A percentile compares a stretch with the other conserved stretches of the same genome.
Conservation (phyloP, 1,284 basidiomycete genomes). For the Papiliotrema nemorosa region DNA sequence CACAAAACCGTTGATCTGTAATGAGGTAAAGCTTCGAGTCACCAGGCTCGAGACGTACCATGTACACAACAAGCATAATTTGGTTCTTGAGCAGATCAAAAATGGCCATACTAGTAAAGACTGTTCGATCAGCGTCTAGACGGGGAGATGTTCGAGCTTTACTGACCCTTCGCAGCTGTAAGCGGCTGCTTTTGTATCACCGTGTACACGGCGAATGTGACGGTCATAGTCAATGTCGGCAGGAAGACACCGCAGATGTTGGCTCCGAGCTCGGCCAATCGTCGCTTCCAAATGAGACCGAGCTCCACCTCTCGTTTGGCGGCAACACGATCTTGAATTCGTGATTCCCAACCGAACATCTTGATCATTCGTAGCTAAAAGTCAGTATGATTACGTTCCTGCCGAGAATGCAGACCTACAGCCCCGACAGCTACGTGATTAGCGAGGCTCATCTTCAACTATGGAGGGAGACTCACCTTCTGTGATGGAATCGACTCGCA, state of each 20-base stretch:
- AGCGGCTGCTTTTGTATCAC: constrained; percentile 52
- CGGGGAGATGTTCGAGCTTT: background rate
- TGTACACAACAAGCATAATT: constrained; percentile 40
- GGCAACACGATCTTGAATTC: constrained; percentile 55
- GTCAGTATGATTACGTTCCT: constrained; percentile 2
- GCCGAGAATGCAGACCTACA: no score
- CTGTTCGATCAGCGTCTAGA: constrained; percentile 8
- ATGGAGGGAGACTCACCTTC: constrained; percentile 45
- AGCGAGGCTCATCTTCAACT: background rate
- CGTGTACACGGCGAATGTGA: constrained; percentile 63
- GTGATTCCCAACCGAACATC: constrained; percentile 65
- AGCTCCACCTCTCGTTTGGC: constrained; percentile 61
- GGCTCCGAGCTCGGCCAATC: constrained; percentile 24
- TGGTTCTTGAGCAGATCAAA: constrained; percentile 46
- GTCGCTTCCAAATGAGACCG: constrained; percentile 42
- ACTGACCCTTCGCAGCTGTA: constrained; percentile 44
- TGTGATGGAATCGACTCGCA: constrained; percentile 55
- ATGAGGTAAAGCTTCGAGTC: constrained; percentile 20
- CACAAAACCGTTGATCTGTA: constrained; percentile 37
- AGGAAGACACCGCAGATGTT: constrained; percentile 56
- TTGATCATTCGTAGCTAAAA: constrained; percentile 57
- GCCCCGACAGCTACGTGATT: constrained; percentile 17
- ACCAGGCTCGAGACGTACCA: constrained; percentile 9
- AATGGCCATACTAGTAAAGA: constrained; percentile 48
- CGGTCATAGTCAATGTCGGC: constrained; percentile 63